Evolutionary conservation across 192 early-diverging fungal species (phyloP), one percentile per base, ranked within the genome.

Genomic region (Linnemannia schmuckeri): DNA sequence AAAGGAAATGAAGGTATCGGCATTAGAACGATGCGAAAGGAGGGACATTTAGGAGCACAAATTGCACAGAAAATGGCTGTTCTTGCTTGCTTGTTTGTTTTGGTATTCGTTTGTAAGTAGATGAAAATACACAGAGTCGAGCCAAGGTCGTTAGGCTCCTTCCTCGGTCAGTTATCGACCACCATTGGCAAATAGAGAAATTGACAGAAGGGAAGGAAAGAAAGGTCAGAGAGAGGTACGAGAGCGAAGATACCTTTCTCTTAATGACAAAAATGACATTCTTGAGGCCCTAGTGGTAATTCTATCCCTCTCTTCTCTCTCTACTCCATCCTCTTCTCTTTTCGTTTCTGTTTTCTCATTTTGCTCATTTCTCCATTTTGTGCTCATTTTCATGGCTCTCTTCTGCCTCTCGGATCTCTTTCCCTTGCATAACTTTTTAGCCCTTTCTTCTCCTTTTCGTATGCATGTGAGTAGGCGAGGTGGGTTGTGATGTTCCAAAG

Each of bases 371-470:
- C 61, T 63, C 57, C 27, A 63, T 49, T 49, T 12, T 49, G 7
- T 49, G 47, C 47, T 52, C 49, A 52, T 20, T 22, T 52, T 52
- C 47, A 18, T 5, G 13, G 49, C 49, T 52, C 49, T 52, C 49
- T 22, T 52, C 49, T 52, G 49, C 61, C 61, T 66, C 30, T 66
- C 61, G 61, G 61, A 66, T 35, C 61, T 33, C 61, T 66, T 66
- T 66, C 61, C 61, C 61, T 66, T 66, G 61, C 61, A 66, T 66
- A 66, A 66, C 61, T 66, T 30, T 66, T 66, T 33, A 33, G 61
- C 61, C 61, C 30, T 33, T 66, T 66, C 24, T 66, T 66, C 8
- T 27, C 24, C 33, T 9, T 35, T 33, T 1, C 27, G 33, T 61
- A 66, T 66, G 61, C 61, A 66, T 66, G 61, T 66, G 61, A 63